phyloP scores from a whole-genome alignment of 805 yeast genomes.

The Lipomyces yamadae region DNA sequence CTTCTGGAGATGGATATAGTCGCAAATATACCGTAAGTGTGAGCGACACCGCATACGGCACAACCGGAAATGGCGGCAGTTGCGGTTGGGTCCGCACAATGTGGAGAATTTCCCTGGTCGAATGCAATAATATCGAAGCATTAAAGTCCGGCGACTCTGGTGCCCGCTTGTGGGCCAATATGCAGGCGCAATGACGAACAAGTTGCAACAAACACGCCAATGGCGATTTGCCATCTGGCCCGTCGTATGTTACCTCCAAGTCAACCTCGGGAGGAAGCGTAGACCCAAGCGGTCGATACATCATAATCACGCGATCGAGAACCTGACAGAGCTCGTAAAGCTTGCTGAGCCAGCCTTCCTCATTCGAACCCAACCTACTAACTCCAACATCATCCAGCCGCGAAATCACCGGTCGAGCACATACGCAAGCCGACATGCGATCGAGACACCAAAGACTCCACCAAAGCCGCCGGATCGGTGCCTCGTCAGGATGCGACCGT shows the following conservation, averaged over 20 bases:
- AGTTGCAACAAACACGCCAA: constrained; percentile 41
- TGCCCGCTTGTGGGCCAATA: constrained; percentile 46
- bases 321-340: constrained; percentile 45
- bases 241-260: constrained; percentile 36
- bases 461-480: constrained; percentile 45
- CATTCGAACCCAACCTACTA: constrained; percentile 40
- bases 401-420: constrained; percentile 49
- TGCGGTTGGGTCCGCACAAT: constrained; percentile 39
- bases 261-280: constrained; percentile 42
- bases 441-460: constrained; percentile 52
- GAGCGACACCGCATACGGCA: constrained; percentile 46
- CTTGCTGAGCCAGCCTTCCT: constrained; percentile 43
- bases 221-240: constrained; percentile 40
- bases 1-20: constrained; percentile 43
- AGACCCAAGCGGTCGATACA: constrained; percentile 47
- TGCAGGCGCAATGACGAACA: constrained; percentile 43
- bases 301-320: constrained; percentile 48
- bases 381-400: constrained; percentile 50
- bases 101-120: constrained; percentile 42
- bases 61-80: constrained; percentile 45
- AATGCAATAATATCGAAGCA: constrained; percentile 37
- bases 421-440: constrained; percentile 49
- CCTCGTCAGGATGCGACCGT: constrained; percentile 44
- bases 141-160: constrained; percentile 36
- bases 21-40: constrained; percentile 47